Percentiles rank a stretch among this genome's conserved stretches.
Evolutionary conservation across 257 asterid genomes (phyloP).

Genomic region (Nicotiana sylvestris): DNA sequence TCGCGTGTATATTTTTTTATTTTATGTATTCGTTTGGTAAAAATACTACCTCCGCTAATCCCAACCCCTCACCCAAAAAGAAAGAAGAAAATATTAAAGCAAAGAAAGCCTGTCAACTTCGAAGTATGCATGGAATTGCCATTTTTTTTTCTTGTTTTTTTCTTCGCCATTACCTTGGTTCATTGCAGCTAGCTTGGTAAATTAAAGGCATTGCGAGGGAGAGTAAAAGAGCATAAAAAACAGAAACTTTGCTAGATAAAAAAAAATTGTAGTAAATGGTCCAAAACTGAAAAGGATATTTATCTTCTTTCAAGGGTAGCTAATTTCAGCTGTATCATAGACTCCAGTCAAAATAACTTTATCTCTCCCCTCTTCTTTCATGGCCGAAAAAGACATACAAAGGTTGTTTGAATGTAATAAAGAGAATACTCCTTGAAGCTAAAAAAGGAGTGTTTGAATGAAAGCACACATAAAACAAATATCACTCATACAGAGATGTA

Average conservation of each 20-base stretch:
- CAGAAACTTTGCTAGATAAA: slow-evolving; percentile 7
- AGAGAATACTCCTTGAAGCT: slow-evolving; percentile 19
- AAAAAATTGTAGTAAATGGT: slow-evolving; percentile 2
- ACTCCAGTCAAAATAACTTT: slow-evolving; percentile 58
- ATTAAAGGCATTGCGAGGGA: not conserved
- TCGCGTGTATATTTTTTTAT: no score
- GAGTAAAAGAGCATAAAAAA: slow-evolving; percentile 4
- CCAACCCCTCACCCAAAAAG: no score
- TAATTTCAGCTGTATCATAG: not conserved
- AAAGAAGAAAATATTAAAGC: no score
- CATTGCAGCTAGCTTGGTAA: not conserved
- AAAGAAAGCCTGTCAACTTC: not conserved
- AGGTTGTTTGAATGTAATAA: slow-evolving; percentile 39
- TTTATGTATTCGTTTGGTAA: no score
- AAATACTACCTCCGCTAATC: no score
- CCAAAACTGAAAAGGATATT: slow-evolving; percentile 5
- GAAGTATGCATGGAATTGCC: not conserved
- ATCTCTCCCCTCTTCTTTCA: slow-evolving; percentile 35
- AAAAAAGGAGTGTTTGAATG: slow-evolving; percentile 51
- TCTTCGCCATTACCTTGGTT: not conserved
- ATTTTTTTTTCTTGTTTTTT: not conserved
- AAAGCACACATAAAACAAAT: not conserved
- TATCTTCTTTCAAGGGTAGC: slow-evolving; percentile 20
- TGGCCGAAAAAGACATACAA: slow-evolving; percentile 70
- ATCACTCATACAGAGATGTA: not conserved